Evolutionary conservation across 345 rosid genomes (phyloP), one percentile per base, ranked within the genome.

Genomic region (Hibiscus tridactylites): DNA sequence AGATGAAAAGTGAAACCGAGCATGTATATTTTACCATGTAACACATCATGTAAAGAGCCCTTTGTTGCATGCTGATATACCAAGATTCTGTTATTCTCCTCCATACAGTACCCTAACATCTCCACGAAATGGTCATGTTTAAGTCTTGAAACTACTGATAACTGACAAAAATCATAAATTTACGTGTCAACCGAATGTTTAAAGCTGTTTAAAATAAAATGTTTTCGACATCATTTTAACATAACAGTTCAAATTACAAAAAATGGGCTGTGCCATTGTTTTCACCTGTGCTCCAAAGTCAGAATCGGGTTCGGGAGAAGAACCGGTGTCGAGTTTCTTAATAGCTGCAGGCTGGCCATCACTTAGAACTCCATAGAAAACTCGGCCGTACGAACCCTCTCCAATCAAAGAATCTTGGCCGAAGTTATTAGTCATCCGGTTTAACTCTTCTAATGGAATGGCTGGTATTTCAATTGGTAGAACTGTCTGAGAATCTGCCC

Each of bases 311-410:
- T 92, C 98, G 47, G 83, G 88, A 3, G 96, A 82, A 62, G 93
- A 79, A 74, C 86, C 79, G 64, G 91, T 85, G 44, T 96, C 99
- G 39, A 96, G 88, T 79, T 92, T 92, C 83, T 96, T 96, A 12
- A 96, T 90, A 37, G 98, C 98, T 50, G 81, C 98, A 52, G 71
- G 68, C 66, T 62, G 76, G 6, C 61, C 61, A 57, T 86, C 91
- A 15, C 81, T 73, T 65, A 88, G 74, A 75, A 82, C 86, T 65
- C 91, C 99, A 49, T 53, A 73, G 76, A 89, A 96, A 73, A 92
- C 99, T 33, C 98, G 88, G 70, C 98, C 98, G 35, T 91, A 96
- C n/a, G 99, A 92, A 67, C 98, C 99, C 82, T 96, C 99, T 64
- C 96, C 99, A 0, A 92, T 87, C 83, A 96, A 74, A 19, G 99